Percentiles rank a stretch among this genome's conserved stretches.
Conservation (phyloP, 2,329 filamentous ascomycete species). For the Cladophialophora carrionii region DNA sequence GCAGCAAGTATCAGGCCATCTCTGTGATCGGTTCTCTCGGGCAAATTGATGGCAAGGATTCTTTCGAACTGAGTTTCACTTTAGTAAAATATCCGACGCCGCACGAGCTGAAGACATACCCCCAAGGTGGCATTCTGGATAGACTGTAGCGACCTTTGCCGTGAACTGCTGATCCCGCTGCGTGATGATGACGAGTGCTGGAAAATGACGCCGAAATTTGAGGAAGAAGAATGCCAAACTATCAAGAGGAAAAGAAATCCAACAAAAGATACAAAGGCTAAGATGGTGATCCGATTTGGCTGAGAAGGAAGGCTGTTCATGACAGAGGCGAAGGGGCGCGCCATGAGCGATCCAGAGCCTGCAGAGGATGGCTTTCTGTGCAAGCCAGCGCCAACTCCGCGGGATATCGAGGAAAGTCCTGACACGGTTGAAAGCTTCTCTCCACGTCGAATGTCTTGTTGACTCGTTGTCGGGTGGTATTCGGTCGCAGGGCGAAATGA, state of each 20-base stretch:
- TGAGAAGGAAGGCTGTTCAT: conserved; percentile 1
- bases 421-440: neutral
- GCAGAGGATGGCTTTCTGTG: neutral
- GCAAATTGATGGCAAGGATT: conserved; percentile 5
- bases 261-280: neutral
- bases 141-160: neutral
- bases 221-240: neutral
- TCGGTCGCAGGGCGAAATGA: neutral
- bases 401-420: neutral
- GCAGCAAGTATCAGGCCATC: conserved; percentile 2
- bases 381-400: neutral
- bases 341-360: neutral
- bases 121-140: conserved; percentile 3
- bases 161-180: neutral
- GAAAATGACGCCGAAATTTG: neutral
- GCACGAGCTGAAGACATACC: neutral
- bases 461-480: neutral
- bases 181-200: neutral
- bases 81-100: neutral
- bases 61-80: neutral
- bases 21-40: neutral
- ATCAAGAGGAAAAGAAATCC: neutral
- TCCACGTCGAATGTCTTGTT: neutral
- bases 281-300: neutral
- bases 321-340: neutral